Conservation (phyloP, 352 stramenopile genomes). For the Saprolegnia parasitica region DNA sequence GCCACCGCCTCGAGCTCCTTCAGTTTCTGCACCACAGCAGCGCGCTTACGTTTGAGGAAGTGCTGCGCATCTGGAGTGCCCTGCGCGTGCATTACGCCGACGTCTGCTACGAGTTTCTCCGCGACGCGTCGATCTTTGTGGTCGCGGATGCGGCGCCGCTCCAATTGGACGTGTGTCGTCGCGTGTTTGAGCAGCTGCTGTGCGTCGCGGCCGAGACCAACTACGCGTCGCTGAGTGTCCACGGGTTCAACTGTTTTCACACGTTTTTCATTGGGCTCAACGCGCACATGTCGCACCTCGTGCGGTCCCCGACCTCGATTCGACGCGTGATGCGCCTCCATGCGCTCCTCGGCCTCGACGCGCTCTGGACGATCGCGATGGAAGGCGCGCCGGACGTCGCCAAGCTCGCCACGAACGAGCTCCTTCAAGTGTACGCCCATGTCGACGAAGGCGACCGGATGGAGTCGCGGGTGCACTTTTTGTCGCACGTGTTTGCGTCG, state of each 20-base stretch:
- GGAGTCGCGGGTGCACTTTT: slow-evolving; percentile 55
- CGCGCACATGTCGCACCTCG: slow-evolving; percentile 31
- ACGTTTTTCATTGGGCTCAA: slow-evolving; percentile 83
- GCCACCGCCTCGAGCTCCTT: slow-evolving; percentile 79
- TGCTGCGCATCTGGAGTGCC: slow-evolving; percentile 67
- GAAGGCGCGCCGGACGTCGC: slow-evolving; percentile 71
- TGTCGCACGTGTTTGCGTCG: slow-evolving; percentile 73
- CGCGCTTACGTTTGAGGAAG: slow-evolving; percentile 58
- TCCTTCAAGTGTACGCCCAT: slow-evolving; percentile 75
- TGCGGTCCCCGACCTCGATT: slow-evolving; percentile 3
- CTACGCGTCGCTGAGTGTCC: slow-evolving; percentile 57
- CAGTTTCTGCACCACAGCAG: slow-evolving; percentile 73
- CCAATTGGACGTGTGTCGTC: slow-evolving; percentile 62
- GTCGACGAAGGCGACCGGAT: slow-evolving; percentile 38
- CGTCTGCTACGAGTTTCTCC: slow-evolving; percentile 81
- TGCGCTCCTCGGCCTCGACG: slow-evolving; percentile 64
- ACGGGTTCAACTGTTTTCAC: slow-evolving; percentile 85
- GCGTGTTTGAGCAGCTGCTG: slow-evolving; percentile 80
- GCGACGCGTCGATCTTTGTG: slow-evolving; percentile 60
- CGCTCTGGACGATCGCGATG: slow-evolving; percentile 78
- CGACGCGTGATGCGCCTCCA: slow-evolving; percentile 18
- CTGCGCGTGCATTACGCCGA: slow-evolving; percentile 78
- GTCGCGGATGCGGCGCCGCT: slow-evolving; percentile 41
- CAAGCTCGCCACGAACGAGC: slow-evolving; percentile 65
- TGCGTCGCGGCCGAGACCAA: slow-evolving; percentile 60